Percentiles rank a stretch among this genome's conserved stretches.
Evolutionary conservation across 805 yeast genomes (phyloP).

Genomic region (Isabelozyma gotoi): DNA sequence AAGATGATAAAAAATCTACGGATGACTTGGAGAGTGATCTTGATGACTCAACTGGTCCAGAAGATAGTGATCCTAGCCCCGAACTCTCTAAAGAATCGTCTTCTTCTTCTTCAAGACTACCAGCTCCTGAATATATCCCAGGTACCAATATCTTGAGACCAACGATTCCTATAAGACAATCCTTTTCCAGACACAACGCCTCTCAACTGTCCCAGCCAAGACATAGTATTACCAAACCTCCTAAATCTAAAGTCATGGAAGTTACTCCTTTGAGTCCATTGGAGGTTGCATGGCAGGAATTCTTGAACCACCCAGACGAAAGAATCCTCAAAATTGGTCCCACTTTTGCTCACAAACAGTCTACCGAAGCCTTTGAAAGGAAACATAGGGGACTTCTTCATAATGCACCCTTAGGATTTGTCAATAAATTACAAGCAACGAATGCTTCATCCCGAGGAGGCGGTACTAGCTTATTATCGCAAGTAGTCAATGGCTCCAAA

Average conservation of each 20-base stretch:
- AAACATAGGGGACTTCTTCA: constrained; percentile 56
- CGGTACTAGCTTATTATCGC: constrained; percentile 31
- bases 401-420: constrained; percentile 55
- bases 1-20: constrained; percentile 15
- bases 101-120: constrained; percentile 13
- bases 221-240: constrained; percentile 9
- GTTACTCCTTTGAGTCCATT: constrained; percentile 49
- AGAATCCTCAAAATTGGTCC: constrained; percentile 59
- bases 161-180: constrained; percentile 36
- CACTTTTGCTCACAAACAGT: constrained; percentile 43
- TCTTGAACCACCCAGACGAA: constrained; percentile 55
- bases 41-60: constrained; percentile 4
- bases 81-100: constrained; percentile 24
- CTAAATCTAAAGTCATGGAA: constrained; percentile 28
- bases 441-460: constrained; percentile 12
- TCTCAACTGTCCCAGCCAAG: constrained; percentile 12
- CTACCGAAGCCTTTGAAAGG: constrained; percentile 54
- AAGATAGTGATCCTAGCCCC: constrained; percentile 25
- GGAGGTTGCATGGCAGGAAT: constrained; percentile 61
- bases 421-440: constrained; percentile 20
- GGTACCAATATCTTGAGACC: constrained; percentile 62
- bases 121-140: constrained; percentile 47
- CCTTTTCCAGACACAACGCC: constrained; percentile 15
- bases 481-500: constrained; percentile 37
- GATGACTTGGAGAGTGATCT: constrained; percentile 22